Base-by-base conservation (phyloP, 148 eudicot genomes). In the Camellia granthamiana region DNA sequence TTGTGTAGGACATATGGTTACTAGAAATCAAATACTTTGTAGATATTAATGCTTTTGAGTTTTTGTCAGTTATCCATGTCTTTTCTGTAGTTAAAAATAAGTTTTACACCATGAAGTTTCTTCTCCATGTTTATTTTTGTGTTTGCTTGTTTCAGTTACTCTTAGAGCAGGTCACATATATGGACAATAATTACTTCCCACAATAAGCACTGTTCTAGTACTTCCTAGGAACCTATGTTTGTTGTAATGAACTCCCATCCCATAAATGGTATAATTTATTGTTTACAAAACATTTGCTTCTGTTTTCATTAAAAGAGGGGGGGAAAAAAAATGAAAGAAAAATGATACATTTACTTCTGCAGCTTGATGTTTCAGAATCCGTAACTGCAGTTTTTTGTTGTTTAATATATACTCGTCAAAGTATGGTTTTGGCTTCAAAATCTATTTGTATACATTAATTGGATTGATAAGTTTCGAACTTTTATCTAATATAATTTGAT, bases 141-240 rank as follows among this genome's bases (percentile, higher is more conserved):
- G 41, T 59, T 75, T 64, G 47, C 62, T 76, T 56, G 46, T 77
- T 51, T 60, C 23, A 14, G 19, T 61, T 61, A 55, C 78, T 46
- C 30, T 7, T 67, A 13, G 70, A 74, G 55, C 74, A 72, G 54
- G 78, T 46, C 13, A 10, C 18, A 4, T 23, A 38, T 41, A 3
- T 67, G 44, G 44, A 12, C 71, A 67, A 72, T 12, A 70, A 47
- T 14, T 70, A 47, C 30, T 18, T 12, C 14, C 21, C 2, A n/a
- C n/a, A 43, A 42, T 21, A 38, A 11, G 18, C 52, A 44, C 41
- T 76, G n/a, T 21, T 18, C 42, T 14, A 61, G 69, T 44, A 14
- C 69, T 44, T 23, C 14, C 67, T 64, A 49, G 54, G 52, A 65
- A 49, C 6, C 5, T 15, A 63, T 42, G 1, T 38, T 3, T 58